Conservation (phyloP, 1,139 yeast species). For the Magnusiomyces sp. region DNA sequence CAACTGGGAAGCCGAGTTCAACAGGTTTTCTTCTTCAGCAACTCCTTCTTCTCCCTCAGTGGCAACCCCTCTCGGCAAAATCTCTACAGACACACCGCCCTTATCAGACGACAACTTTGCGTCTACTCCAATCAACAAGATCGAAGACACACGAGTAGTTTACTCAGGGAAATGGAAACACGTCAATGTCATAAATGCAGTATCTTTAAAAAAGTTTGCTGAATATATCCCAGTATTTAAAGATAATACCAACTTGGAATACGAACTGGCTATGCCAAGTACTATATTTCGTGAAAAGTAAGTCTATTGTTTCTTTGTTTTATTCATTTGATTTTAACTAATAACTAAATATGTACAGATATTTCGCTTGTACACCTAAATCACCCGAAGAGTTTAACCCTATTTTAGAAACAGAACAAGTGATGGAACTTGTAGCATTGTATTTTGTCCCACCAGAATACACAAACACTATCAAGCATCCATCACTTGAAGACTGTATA, state of each 20-base stretch:
- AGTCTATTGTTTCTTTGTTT: not conserved
- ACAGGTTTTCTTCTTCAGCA: not conserved
- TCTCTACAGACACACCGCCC: no score
- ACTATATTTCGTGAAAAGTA: constrained; percentile 8
- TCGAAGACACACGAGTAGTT: constrained; percentile 3
- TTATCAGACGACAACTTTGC: no score
- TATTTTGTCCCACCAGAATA: constrained; percentile 40
- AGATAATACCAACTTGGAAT: constrained; percentile 7
- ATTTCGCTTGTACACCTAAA: constrained; percentile 11
- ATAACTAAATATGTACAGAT: not conserved
- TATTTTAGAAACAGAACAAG: constrained; percentile 56
- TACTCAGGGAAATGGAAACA: constrained; percentile 3
- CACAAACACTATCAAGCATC: constrained; percentile 36
- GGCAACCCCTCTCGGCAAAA: constrained; percentile 3
- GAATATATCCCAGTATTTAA: constrained; percentile 12
- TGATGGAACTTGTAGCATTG: constrained; percentile 43
- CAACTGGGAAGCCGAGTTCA: constrained; percentile 9
- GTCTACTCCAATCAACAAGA: not conserved
- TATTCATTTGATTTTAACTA: not conserved
- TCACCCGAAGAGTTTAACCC: constrained; percentile 53
- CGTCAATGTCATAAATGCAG: constrained; percentile 9
- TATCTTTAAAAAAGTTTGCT: constrained; percentile 7
- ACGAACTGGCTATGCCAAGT: constrained; percentile 13
- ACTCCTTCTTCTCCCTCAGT: no score
- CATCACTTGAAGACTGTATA: constrained; percentile 35